phyloP scores from a whole-genome alignment of 2,329 filamentous ascomycete species.

The Fusarium multiceps region DNA sequence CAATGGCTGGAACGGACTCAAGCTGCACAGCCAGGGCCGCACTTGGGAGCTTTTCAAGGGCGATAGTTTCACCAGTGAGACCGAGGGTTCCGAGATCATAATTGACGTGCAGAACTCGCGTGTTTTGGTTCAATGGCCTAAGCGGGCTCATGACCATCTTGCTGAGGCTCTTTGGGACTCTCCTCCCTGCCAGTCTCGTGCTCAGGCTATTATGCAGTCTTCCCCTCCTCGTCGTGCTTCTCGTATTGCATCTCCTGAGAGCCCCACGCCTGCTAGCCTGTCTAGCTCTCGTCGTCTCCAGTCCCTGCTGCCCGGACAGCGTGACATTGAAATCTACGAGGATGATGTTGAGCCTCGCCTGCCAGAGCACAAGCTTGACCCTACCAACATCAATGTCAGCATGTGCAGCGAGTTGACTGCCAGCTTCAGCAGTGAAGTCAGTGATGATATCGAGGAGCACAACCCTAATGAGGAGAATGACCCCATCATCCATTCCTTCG shows the following conservation, averaged over 20 bases:
- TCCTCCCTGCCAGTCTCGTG: constrained; percentile 57
- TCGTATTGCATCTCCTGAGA: constrained; percentile 79
- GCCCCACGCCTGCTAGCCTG: constrained; percentile 64
- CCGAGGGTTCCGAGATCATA: constrained; percentile 90
- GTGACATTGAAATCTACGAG: constrained; percentile 77
- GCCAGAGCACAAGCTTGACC: constrained; percentile 47
- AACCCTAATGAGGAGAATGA: constrained; percentile 95
- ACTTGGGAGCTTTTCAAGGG: constrained; percentile 89
- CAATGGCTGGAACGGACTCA: constrained; percentile 95
- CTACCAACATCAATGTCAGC: constrained; percentile 53
- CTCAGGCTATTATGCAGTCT: constrained; percentile 62
- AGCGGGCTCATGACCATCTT: constrained; percentile 62
- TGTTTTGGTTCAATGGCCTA: constrained; percentile 90
- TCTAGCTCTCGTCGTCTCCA: constrained; percentile 58
- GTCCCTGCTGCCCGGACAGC: constrained; percentile 56
- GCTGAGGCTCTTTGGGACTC: constrained; percentile 80
- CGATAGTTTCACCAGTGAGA: constrained; percentile 90
- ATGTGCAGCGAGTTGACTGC: constrained; percentile 63
- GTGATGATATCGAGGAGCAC: constrained; percentile 67
- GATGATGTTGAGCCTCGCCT: constrained; percentile 73
- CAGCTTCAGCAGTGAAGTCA: constrained; percentile 68
- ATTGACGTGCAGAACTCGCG: constrained; percentile 93
- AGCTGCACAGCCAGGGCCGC: constrained; percentile 89
- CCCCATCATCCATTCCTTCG: constrained; percentile 90
- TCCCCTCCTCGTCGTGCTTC: constrained; percentile 67